Conservation (phyloP, 2,329 filamentous ascomycete genomes). For the Penicillium sp. region DNA sequence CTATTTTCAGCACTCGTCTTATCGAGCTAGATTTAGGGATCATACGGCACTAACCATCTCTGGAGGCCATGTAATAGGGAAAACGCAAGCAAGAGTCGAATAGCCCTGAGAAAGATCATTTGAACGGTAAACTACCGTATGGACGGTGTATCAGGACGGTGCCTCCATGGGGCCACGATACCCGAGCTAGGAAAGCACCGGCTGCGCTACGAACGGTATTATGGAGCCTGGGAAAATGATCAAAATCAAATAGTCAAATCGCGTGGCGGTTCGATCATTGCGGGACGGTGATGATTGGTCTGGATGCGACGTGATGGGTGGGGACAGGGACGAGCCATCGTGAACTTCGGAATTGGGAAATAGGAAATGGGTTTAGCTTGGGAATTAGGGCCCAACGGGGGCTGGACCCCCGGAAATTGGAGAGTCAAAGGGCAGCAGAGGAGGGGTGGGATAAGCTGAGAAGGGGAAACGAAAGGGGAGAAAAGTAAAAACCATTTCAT, state of each 20-base stretch:
- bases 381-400: not conserved
- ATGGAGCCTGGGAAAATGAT: not conserved
- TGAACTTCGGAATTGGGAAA: not conserved
- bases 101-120: not conserved
- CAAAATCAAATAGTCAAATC: not conserved
- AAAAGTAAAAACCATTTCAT: not conserved
- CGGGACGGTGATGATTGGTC: not conserved
- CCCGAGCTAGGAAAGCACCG: conserved; percentile 9
- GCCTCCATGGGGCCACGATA: not conserved
- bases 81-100: not conserved
- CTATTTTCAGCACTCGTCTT: not conserved
- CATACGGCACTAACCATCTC: not conserved
- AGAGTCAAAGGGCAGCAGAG: not conserved
- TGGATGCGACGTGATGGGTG: not conserved
- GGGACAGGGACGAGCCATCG: not conserved
- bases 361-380: conserved; percentile 3
- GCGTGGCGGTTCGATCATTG: not conserved
- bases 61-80: not conserved
- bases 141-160: not conserved
- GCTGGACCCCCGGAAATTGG: conserved; percentile 4
- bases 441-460: not conserved
- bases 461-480: not conserved
- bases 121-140: not conserved
- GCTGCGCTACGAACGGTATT: conserved; percentile 6
- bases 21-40: not conserved